Base-by-base conservation (phyloP, 768 basidiomycete species). In the Basidioascus undulatus region DNA sequence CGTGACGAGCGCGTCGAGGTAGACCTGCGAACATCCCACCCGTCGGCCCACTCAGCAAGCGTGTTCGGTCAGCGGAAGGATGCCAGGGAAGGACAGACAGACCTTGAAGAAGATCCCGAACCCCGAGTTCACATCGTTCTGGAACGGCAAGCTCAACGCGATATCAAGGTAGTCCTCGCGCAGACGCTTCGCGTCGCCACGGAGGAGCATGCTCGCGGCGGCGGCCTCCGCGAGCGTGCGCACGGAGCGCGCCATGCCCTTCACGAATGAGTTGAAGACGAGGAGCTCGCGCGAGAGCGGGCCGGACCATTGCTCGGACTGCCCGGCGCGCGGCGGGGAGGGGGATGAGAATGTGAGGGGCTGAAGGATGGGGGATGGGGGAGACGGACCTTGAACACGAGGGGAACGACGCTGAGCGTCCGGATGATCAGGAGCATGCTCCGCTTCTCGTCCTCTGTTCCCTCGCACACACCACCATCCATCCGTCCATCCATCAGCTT, bases 41-140 rank as follows among this genome's bases (percentile, higher is more conserved):
- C 49, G 1, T 32, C 39, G 8, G 44, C 49, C 32, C 45, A 36
- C 15, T 48, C 44, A 20, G 43, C 43, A 9, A 45, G 37, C 34
- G 49, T 43, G 42, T 49, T n/a, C n/a, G n/a, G n/a, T n/a, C n/a
- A n/a, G n/a, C n/a, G n/a, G n/a, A n/a, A n/a, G n/a, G n/a, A n/a
- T n/a, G 44, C 26, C 42, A 44, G 13, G 51, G 40, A 15, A 48
- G 42, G 38, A 52, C 53, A 16, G 49, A 47, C 31, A 54, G 20
- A 87, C 86, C 65, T 94, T 98, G 13, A 81, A 84, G 18, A 98
- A 68, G 47, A 98, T 81, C 4, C 92, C 92, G 59, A 94, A 94
- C 16, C 87, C 92, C 0, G 92, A 96, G 65, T 92, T 92, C 51
- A 84, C 83, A 55, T 96, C 92, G 41, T 70, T 67, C 56, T 92